A percentile compares a stretch with the other conserved stretches of the same genome.
phyloP scores from a whole-genome alignment of 2,329 filamentous ascomycete genomes.

The Verticillium dahliae region DNA sequence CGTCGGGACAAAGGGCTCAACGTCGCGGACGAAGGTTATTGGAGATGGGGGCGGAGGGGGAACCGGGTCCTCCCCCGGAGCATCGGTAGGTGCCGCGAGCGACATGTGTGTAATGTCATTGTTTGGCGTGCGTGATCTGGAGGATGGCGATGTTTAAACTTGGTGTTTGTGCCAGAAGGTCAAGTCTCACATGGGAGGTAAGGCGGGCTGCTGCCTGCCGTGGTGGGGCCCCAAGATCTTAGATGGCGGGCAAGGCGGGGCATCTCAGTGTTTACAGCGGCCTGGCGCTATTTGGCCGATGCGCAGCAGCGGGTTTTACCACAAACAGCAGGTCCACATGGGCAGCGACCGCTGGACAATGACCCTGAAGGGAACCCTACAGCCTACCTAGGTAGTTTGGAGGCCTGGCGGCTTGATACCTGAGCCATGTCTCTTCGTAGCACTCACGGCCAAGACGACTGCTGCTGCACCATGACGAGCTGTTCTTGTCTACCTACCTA shows the following conservation, averaged over 20 bases:
- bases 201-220: no score
- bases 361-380: no score
- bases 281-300: background rate
- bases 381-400: no score
- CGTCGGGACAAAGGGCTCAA: slow-evolving; percentile 18
- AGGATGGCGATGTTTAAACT: background rate
- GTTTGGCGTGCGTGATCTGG: background rate
- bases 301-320: background rate
- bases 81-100: background rate
- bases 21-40: slow-evolving; percentile 16
- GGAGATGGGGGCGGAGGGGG: background rate
- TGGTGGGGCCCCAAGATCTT: no score
- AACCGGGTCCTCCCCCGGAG: background rate
- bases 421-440: slow-evolving; percentile 10
- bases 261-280: background rate
- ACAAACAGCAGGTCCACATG: background rate
- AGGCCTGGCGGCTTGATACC: no score
- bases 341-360: no score
- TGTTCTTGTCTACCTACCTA: no score
- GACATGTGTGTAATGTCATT: background rate
- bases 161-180: background rate
- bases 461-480: no score
- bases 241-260: background rate
- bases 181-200: no score
- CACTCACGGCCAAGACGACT: slow-evolving; percentile 1